Base-by-base conservation (phyloP, 2,329 filamentous ascomycete genomes). In the Monosporascus cannonballus region DNA sequence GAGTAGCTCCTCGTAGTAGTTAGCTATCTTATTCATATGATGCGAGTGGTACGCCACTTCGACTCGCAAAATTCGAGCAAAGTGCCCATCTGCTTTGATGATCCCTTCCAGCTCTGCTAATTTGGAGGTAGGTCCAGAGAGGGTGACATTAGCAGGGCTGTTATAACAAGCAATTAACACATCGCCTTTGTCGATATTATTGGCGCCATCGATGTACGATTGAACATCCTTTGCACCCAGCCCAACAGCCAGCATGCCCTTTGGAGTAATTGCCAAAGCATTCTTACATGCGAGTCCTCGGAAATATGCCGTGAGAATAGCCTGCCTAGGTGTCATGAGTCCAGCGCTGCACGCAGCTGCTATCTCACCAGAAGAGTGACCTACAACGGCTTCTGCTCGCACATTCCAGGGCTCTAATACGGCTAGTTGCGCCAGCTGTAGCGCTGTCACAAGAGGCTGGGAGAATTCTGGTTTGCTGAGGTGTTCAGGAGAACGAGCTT, bases 101-200 rank as follows among this genome's bases (percentile, higher is more conserved):
- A 0, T 48, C 18, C 1, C 20, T 9, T 54, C 49, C 1, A 64
- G 50, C 3, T 50, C 50, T 0, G 27, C 1, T 0, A 22, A 7
- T 2, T 27, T 49, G 1, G 64, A 25, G 24, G 4, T 25, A 25
- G 24, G 24, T 25, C 24, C 64, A 0, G 64, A 65, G 2, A 67
- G 30, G 2, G 65, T 66, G 7, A 66, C 15, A 30, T 63, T 66
- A 4, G 7, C 53, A 0, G 63, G 62, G 44, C 64, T 67, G 47
- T 68, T 67, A 39, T 55, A 60, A 42, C 64, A 67, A 17, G 64
- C 63, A 9, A 65, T 58, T 42, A 6, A 25, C 24, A 25, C 24
- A 25, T 25, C 24, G 24, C 24, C 24, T 25, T 25, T 25, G 24
- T 27, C 49, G 0, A 52, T 54, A 3, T 47, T 15, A 11, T 41